Evolutionary conservation across 2,329 filamentous ascomycete genomes (phyloP).

Genomic region (Cladophialophora exuberans): DNA sequence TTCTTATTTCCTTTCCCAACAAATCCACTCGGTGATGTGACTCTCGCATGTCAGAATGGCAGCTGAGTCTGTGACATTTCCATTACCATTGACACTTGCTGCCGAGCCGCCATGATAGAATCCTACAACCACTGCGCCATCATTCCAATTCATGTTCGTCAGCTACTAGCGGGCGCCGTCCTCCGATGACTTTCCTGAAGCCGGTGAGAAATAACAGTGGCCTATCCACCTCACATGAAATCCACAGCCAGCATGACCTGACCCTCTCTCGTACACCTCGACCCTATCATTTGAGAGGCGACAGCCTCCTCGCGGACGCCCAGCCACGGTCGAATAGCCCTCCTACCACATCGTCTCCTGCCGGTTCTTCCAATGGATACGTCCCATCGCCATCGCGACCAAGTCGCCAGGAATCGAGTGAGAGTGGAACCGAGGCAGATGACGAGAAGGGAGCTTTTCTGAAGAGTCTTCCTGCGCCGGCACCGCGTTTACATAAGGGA

Average conservation of each 20-base stretch:
- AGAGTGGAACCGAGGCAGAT: constrained; percentile 93
- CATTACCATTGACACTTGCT: neutral
- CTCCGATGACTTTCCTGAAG: constrained; percentile 27
- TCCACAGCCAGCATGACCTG: constrained; percentile 16
- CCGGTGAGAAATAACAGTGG: constrained; percentile 11
- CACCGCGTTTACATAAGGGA: constrained; percentile 74
- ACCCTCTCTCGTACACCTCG: constrained; percentile 34
- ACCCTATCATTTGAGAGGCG: constrained; percentile 34
- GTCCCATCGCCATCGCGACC: constrained; percentile 12
- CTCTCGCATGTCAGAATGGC: constrained; percentile 14
- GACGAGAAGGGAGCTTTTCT: constrained; percentile 80
- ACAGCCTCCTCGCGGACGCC: constrained; percentile 16
- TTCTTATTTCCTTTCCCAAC: constrained; percentile 9
- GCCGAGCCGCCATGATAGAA: constrained; percentile 9
- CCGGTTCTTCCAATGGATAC: constrained; percentile 15
- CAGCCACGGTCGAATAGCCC: constrained; percentile 1
- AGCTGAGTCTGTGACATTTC: constrained; percentile 4
- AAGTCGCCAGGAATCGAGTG: constrained; percentile 63
- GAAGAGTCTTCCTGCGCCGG: constrained; percentile 81
- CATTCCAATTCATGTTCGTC: neutral
- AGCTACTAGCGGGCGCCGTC: neutral
- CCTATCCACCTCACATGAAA: constrained; percentile 20
- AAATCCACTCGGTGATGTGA: constrained; percentile 7
- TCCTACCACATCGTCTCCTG: too few relatives aligned
- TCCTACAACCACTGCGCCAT: neutral